Evolutionary conservation across 1,139 yeast genomes (phyloP).

Genomic region (Zygoascus meyerae): DNA sequence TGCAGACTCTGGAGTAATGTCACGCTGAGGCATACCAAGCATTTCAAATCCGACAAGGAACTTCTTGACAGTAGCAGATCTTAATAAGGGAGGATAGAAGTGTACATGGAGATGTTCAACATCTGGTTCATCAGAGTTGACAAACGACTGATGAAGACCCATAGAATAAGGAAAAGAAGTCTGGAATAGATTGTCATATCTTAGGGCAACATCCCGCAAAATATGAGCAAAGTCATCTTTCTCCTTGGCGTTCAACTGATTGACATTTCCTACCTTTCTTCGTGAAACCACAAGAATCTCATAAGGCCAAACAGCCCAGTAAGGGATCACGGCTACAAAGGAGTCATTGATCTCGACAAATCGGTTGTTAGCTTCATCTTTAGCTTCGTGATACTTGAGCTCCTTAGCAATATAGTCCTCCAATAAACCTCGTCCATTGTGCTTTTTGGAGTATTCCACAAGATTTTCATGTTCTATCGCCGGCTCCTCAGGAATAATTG

Average conservation of each 20-base stretch:
- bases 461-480: constrained; percentile 50
- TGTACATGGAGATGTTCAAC: constrained; percentile 69
- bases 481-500: constrained; percentile 64
- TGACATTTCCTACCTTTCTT: constrained; percentile 47
- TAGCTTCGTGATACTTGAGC: constrained; percentile 38
- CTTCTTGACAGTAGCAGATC: constrained; percentile 71
- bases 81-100: constrained; percentile 70
- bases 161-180: constrained; percentile 73
- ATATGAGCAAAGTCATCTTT: constrained; percentile 53
- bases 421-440: constrained; percentile 47
- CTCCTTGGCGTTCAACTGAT: constrained; percentile 47
- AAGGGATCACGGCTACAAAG: constrained; percentile 68
- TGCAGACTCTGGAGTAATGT: constrained; percentile 70
- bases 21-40: constrained; percentile 77
- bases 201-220: constrained; percentile 50
- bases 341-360: constrained; percentile 56
- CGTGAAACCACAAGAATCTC: constrained; percentile 61
- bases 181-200: constrained; percentile 66
- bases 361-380: constrained; percentile 34
- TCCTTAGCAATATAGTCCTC: constrained; percentile 64
- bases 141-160: constrained; percentile 60
- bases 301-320: constrained; percentile 83
- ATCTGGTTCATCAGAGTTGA: constrained; percentile 26
- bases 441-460: constrained; percentile 40
- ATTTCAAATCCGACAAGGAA: constrained; percentile 74